phyloP scores from a whole-genome alignment of 1,139 yeast species.

The Suhomyces atakaporum region DNA sequence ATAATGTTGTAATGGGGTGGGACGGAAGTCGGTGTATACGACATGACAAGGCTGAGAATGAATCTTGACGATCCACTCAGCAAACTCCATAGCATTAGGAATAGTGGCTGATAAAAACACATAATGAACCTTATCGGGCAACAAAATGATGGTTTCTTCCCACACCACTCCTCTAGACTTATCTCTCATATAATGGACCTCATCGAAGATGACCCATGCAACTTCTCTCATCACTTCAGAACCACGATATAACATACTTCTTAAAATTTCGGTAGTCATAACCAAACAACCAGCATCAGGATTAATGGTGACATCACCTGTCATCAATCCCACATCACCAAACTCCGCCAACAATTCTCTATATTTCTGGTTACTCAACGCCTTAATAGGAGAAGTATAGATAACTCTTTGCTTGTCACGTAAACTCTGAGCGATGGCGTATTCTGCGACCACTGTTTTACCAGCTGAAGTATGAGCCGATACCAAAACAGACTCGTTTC shows the following conservation, averaged over 20 bases:
- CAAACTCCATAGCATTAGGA: constrained; percentile 98
- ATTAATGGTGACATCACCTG: constrained; percentile 97
- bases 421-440: constrained; percentile 93
- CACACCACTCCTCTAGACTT: constrained; percentile 98
- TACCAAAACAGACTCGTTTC: constrained; percentile 93
- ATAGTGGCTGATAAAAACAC: constrained; percentile 93
- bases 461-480: constrained; percentile 99
- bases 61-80: constrained; percentile 96
- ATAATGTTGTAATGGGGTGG: constrained; percentile 97
- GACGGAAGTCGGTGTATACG: constrained; percentile 97
- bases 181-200: constrained; percentile 95
- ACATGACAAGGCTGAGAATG: constrained; percentile 98
- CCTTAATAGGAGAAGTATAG: constrained; percentile 96
- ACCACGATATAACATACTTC: constrained; percentile 92
- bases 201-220: constrained; percentile 95
- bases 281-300: constrained; percentile 96
- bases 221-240: constrained; percentile 96
- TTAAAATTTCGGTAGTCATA: constrained; percentile 95
- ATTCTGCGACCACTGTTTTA: constrained; percentile 98
- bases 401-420: constrained; percentile 91
- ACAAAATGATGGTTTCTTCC: constrained; percentile 96
- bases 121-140: constrained; percentile 92
- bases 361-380: constrained; percentile 92
- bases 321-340: constrained; percentile 95
- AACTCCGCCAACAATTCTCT: constrained; percentile 90